These are phyloP conservation scores for Pythium monospermum DNA, from an alignment of 352 stramenopile genomes.

Conservation along the genomic window DNA sequence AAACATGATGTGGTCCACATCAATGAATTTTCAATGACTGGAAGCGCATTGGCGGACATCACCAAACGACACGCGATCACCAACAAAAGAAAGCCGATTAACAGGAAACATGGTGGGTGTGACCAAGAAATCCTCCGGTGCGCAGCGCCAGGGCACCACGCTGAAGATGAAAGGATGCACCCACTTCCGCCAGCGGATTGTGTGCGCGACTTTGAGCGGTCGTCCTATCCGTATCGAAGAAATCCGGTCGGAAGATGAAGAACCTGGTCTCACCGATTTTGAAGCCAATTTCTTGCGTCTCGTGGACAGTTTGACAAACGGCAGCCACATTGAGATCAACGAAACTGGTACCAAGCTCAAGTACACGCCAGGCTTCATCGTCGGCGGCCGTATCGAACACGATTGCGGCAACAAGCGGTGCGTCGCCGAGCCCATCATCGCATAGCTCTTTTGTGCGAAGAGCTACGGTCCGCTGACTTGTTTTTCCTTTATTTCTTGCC, in stretches of 20 bases:
- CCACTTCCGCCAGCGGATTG: constrained; percentile 94
- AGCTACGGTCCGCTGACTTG: neutral
- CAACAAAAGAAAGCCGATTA: neutral
- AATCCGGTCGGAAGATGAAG: constrained; percentile 93
- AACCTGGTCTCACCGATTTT: constrained; percentile 93
- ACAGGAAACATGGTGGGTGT: constrained; percentile 18
- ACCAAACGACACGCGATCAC: constrained; percentile 14
- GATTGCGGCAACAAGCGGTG: constrained; percentile 87
- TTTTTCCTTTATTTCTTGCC: neutral
- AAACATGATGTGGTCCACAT: constrained; percentile 12
- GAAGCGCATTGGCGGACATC: constrained; percentile 8
- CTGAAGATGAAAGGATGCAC: constrained; percentile 74
- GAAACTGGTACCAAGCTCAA: constrained; percentile 97
- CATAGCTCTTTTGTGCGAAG: neutral
- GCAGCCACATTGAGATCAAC: constrained; percentile 98
- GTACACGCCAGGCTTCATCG: constrained; percentile 95
- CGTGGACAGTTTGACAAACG: constrained; percentile 96
- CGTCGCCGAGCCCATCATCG: neutral
- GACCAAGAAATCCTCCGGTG: constrained; percentile 24
- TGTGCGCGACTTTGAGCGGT: constrained; percentile 90
- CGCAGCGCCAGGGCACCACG: constrained; percentile 35
- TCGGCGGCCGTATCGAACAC: constrained; percentile 93
- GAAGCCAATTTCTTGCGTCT: constrained; percentile 97
- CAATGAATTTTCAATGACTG: constrained; percentile 13
- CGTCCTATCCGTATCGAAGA: constrained; percentile 93